Conservation (phyloP, 352 stramenopile genomes). For the Globisporangium heterothallicum region DNA sequence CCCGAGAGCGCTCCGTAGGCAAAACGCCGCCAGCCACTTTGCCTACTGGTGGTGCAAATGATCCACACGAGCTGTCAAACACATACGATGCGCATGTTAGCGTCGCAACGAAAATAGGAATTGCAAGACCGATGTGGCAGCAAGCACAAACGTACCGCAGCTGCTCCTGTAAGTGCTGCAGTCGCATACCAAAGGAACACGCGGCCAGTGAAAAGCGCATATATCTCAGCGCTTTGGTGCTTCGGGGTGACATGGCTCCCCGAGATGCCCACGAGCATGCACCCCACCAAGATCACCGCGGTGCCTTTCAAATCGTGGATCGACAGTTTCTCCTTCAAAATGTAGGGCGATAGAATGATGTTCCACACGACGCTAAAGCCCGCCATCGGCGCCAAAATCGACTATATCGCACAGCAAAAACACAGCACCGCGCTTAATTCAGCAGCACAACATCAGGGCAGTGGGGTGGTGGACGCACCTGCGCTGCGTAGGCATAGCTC, state of each 20-base stretch:
- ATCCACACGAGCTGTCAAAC: slow-evolving; percentile 58
- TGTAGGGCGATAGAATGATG: slow-evolving; percentile 76
- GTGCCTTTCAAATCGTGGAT: slow-evolving; percentile 67
- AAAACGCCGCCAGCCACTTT: slow-evolving; percentile 71
- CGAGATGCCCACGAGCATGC: slow-evolving; percentile 68
- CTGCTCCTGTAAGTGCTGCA: slow-evolving; percentile 27
- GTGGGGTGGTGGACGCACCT: slow-evolving; percentile 19
- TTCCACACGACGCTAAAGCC: slow-evolving; percentile 88
- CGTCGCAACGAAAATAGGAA: background rate
- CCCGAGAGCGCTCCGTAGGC: slow-evolving; percentile 76
- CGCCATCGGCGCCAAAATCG: slow-evolving; percentile 80
- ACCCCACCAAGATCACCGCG: slow-evolving; percentile 71
- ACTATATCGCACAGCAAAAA: slow-evolving; percentile 33
- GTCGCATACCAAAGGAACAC: slow-evolving; percentile 74
- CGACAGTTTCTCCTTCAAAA: slow-evolving; percentile 76
- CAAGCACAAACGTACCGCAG: slow-evolving; percentile 43
- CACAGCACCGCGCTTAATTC: background rate
- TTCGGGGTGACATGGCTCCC: slow-evolving; percentile 77
- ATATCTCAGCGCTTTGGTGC: slow-evolving; percentile 73
- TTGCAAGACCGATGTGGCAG: background rate
- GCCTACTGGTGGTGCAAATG: slow-evolving; percentile 56
- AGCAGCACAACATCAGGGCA: background rate
- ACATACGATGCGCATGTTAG: background rate
- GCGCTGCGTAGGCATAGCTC: slow-evolving; percentile 80
- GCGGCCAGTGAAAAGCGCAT: slow-evolving; percentile 60